phyloP scores from a whole-genome alignment of 352 stramenopile genomes.

The Pythium utonaiense region DNA sequence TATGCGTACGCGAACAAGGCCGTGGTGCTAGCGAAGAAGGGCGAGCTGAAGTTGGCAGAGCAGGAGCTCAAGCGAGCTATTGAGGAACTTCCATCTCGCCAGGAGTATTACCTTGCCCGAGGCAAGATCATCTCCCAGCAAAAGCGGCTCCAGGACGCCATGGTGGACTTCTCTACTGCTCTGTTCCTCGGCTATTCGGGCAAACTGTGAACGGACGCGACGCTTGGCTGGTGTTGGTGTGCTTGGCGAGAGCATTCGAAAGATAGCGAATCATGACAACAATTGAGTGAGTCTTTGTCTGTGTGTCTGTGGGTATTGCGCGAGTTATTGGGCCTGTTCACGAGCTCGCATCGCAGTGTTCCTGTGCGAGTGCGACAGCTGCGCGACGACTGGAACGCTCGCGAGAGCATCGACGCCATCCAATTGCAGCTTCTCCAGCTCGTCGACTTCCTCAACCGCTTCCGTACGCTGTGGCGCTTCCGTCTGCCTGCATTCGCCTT shows the following conservation, averaged over 20 bases:
- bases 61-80: slow-evolving; percentile 64
- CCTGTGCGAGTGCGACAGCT: slow-evolving; percentile 25
- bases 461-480: slow-evolving; percentile 31
- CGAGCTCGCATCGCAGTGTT: not conserved
- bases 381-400: slow-evolving; percentile 52
- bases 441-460: slow-evolving; percentile 60
- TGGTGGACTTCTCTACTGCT: slow-evolving; percentile 77
- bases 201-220: slow-evolving; percentile 44
- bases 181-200: slow-evolving; percentile 69
- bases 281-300: slow-evolving; percentile 9
- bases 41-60: slow-evolving; percentile 40
- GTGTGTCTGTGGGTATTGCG: not conserved
- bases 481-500: too few relatives aligned
- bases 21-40: slow-evolving; percentile 37
- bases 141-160: slow-evolving; percentile 71
- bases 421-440: slow-evolving; percentile 54
- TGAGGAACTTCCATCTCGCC: slow-evolving; percentile 54
- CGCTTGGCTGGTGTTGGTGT: not conserved
- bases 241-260: not conserved
- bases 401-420: slow-evolving; percentile 40
- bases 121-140: slow-evolving; percentile 70
- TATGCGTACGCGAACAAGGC: slow-evolving; percentile 72
- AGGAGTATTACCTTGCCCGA: slow-evolving; percentile 63
- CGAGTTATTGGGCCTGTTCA: not conserved
- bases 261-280: slow-evolving; percentile 7